Evolutionary conservation across 225 moss, liverwort and hornwort genomes (phyloP).

Genomic region (Asterella californica): DNA sequence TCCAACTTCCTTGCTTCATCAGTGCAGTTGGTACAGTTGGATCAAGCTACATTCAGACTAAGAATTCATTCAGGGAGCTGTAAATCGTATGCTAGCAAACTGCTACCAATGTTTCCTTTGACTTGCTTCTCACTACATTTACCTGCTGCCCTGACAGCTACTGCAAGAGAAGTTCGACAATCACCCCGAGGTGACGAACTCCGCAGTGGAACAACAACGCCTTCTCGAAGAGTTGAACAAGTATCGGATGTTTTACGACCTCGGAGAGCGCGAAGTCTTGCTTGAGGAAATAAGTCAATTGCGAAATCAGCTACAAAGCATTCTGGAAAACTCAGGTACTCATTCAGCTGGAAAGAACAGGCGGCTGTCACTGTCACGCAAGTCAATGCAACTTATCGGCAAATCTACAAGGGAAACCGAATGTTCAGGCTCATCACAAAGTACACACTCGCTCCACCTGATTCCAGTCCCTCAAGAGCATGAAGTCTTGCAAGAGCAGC

Average conservation of each 20-base stretch:
- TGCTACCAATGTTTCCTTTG: background rate
- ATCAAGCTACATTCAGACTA: background rate
- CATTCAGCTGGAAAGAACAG: constrained; percentile 48
- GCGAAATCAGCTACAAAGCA: constrained; percentile 56
- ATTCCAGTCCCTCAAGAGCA: constrained; percentile 7
- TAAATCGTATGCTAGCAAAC: too few species aligned
- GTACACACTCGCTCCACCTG: constrained; percentile 20
- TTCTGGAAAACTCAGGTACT: constrained; percentile 47
- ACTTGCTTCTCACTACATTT: background rate
- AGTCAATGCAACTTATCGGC: constrained; percentile 32
- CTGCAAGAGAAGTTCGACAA: constrained; percentile 78
- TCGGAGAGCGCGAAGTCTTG: constrained; percentile 64
- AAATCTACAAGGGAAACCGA: constrained; percentile 2
- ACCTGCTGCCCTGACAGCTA: constrained; percentile 39
- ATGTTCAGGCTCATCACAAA: constrained; percentile 13
- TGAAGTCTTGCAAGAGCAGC: background rate
- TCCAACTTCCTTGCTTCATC: background rate
- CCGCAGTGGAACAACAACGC: constrained; percentile 55
- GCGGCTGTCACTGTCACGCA: constrained; percentile 47
- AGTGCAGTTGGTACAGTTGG: background rate
- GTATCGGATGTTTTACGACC: constrained; percentile 57
- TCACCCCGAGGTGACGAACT: constrained; percentile 72
- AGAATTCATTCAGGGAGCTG: too few species aligned
- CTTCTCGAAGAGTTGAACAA: constrained; percentile 56
- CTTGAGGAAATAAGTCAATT: constrained; percentile 60